Conservation (phyloP, 1,139 yeast genomes). For the Taphrina betulina region DNA sequence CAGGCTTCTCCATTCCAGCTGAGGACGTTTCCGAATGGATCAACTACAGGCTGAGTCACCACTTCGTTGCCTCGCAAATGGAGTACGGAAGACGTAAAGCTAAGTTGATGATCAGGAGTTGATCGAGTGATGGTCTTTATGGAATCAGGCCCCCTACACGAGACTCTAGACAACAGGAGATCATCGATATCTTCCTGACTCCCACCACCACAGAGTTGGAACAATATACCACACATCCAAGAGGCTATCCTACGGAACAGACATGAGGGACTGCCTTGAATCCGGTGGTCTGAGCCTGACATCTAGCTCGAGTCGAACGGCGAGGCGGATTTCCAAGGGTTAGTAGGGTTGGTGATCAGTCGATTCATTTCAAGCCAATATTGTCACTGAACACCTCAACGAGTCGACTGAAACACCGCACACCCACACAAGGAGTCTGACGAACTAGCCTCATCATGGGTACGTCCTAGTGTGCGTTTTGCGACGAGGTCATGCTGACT, state of each 20-base stretch:
- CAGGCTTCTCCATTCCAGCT: constrained; percentile 33
- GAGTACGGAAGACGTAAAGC: constrained; percentile 68
- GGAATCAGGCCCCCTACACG: constrained; percentile 39
- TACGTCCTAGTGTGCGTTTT: too few relatives aligned
- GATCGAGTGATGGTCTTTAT: constrained; percentile 4
- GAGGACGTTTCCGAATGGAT: constrained; percentile 19
- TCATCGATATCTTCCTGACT: neutral
- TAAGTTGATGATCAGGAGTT: constrained; percentile 40
- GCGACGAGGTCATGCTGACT: neutral
- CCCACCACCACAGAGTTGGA: constrained; percentile 22
- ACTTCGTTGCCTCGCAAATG: constrained; percentile 72
- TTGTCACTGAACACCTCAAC: neutral
- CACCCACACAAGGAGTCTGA: too few relatives aligned
- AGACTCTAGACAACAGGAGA: constrained; percentile 23
- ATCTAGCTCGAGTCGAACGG: too few relatives aligned
- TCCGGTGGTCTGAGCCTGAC: too few relatives aligned
- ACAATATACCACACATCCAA: constrained; percentile 42
- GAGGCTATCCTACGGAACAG: too few relatives aligned
- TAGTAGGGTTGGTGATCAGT: too few relatives aligned
- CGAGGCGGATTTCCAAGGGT: too few relatives aligned
- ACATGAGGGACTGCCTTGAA: too few relatives aligned
- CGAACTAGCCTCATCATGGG: too few relatives aligned
- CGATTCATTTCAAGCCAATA: neutral
- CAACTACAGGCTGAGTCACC: constrained; percentile 32
- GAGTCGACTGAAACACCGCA: neutral